These are phyloP conservation scores for Syzygium aqueum DNA, from an alignment of 345 rosid species.

Conservation along the genomic window DNA sequence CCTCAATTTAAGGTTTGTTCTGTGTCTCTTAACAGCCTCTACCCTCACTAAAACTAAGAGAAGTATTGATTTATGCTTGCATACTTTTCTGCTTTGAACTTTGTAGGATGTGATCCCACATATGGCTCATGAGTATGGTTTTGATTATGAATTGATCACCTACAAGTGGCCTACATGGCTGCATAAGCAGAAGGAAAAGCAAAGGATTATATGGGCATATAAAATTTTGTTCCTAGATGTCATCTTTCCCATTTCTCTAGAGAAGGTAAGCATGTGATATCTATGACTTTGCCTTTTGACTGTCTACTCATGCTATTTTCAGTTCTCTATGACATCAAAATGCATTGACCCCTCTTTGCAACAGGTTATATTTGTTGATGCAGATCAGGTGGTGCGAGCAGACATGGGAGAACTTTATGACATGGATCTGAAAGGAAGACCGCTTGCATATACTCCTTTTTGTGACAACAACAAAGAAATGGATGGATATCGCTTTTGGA, in stretches of 20 bases:
- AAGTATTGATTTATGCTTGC: neutral
- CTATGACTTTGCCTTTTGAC: neutral
- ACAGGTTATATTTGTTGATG: constrained; percentile 97
- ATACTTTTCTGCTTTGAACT: neutral
- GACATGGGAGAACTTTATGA: constrained; percentile 99
- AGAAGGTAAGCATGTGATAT: constrained; percentile 48
- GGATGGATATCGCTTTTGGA: constrained; percentile 99
- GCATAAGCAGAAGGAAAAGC: constrained; percentile 99
- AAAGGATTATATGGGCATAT: constrained; percentile 97
- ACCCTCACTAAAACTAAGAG: neutral
- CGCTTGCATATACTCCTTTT: constrained; percentile 96
- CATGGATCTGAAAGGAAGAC: constrained; percentile 95
- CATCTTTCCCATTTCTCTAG: constrained; percentile 91
- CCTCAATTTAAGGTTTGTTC: constrained; percentile 86
- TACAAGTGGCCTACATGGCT: constrained; percentile 99
- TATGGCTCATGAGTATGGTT: constrained; percentile 91
- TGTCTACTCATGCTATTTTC: neutral
- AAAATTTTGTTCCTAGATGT: constrained; percentile 97
- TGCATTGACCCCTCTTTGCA: neutral
- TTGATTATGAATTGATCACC: constrained; percentile 85
- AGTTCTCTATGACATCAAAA: neutral
- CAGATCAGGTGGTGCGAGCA: constrained; percentile 91
- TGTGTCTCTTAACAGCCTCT: neutral
- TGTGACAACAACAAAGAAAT: constrained; percentile 96
- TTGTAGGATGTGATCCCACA: constrained; percentile 91